phyloP scores from a whole-genome alignment of 768 basidiomycete species.

The Calocybe gangraenosa region DNA sequence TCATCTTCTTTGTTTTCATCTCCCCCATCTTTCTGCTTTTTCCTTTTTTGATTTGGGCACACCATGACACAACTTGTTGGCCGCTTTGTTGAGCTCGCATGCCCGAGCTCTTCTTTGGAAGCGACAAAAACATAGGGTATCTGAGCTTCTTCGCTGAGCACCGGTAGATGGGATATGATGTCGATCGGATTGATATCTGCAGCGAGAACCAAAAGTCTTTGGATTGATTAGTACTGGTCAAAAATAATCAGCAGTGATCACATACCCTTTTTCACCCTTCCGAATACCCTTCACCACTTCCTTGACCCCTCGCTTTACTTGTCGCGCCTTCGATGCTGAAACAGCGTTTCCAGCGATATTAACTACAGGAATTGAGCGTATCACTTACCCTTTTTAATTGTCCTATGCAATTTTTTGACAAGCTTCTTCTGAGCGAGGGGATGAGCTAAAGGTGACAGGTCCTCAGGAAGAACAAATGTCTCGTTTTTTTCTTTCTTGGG shows the following conservation, averaged over 20 bases:
- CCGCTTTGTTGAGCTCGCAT: constrained; percentile 94
- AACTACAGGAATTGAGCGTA: neutral
- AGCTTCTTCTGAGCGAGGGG: constrained; percentile 94
- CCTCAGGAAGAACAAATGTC: constrained; percentile 65
- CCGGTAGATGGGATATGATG: constrained; percentile 95
- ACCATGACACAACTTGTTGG: constrained; percentile 98
- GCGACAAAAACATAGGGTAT: constrained; percentile 88
- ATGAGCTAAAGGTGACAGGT: constrained; percentile 90
- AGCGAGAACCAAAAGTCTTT: constrained; percentile 84
- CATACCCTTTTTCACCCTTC: constrained; percentile 95
- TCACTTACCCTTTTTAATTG: constrained; percentile 81
- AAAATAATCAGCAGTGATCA: constrained; percentile 10
- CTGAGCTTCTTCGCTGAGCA: constrained; percentile 89
- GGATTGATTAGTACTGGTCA: neutral
- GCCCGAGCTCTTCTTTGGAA: constrained; percentile 94
- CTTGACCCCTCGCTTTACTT: constrained; percentile 97
- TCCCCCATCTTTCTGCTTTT: constrained; percentile 58
- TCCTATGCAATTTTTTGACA: constrained; percentile 90
- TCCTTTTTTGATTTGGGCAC: constrained; percentile 77
- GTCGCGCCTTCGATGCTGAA: constrained; percentile 87
- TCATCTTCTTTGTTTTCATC: constrained; percentile 72
- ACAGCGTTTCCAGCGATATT: constrained; percentile 4
- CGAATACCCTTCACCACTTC: constrained; percentile 97
- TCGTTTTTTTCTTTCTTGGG: constrained; percentile 62
- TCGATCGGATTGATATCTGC: constrained; percentile 98